phyloP scores from a whole-genome alignment of 208 protist genomes.

The Acanthamoeba lenticulata region DNA sequence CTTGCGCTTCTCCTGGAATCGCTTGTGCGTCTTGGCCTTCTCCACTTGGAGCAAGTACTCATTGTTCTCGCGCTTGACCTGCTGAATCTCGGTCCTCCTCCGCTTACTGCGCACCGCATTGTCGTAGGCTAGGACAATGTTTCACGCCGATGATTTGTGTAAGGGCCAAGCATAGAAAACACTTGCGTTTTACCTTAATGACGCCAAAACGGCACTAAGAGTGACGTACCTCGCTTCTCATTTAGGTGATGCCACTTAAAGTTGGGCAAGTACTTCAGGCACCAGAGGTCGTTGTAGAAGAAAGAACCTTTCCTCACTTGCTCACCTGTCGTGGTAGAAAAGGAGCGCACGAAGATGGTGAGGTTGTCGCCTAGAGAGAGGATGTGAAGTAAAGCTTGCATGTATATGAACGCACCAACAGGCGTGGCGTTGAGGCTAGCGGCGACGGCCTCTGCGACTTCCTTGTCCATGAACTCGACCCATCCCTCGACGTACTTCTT shows the following conservation, averaged over 20 bases:
- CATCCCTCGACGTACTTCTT: conserved; percentile 85
- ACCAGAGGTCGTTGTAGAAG: conserved; percentile 86
- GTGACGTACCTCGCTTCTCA: conserved; percentile 72
- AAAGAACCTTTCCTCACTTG: conserved; percentile 79
- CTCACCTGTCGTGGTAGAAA: background rate
- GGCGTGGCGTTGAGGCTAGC: conserved; percentile 11
- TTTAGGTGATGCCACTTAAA: conserved; percentile 89
- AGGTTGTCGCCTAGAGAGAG: background rate
- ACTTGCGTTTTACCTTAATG: too few species aligned
- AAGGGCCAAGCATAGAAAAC: background rate
- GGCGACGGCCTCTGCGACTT: conserved; percentile 73
- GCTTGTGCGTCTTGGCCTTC: conserved; percentile 67
- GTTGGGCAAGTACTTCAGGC: conserved; percentile 86
- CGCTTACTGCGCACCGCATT: conserved; percentile 75
- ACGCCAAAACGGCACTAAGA: too few species aligned
- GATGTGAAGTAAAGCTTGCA: background rate
- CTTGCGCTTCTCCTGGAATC: conserved; percentile 69
- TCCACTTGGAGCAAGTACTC: conserved; percentile 80
- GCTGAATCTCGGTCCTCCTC: conserved; percentile 71
- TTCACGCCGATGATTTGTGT: background rate
- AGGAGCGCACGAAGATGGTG: background rate
- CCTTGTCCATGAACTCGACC: conserved; percentile 87
- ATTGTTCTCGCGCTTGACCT: conserved; percentile 72
- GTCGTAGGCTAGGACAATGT: conserved; percentile 70
- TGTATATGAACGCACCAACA: background rate